Conservation (phyloP, 352 stramenopile species). For the Globisporangium iwayamae region DNA sequence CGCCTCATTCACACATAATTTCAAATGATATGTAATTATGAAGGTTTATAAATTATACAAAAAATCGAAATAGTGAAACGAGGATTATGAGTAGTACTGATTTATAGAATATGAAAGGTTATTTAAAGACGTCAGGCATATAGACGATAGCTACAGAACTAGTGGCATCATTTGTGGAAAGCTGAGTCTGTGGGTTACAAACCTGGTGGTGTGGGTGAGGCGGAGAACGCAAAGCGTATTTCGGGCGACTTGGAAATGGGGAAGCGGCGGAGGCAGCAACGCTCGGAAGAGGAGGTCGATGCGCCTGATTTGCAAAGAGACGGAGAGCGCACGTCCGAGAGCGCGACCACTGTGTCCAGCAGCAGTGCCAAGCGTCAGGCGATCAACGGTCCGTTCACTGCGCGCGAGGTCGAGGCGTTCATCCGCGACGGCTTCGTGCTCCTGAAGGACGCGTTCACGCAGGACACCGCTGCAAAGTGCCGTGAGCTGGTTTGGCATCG, state of each 20-base stretch:
- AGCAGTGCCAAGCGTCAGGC: conserved; percentile 5
- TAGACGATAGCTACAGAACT: background rate
- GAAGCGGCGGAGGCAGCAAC: conserved; percentile 6
- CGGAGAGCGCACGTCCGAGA: background rate
- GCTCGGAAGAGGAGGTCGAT: background rate
- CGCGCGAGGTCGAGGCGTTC: conserved; percentile 42
- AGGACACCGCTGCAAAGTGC: conserved; percentile 34
- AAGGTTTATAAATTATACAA: too few relatives aligned
- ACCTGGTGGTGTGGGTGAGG: background rate
- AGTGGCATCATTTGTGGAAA: conserved; percentile 2
- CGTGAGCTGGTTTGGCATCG: conserved; percentile 47
- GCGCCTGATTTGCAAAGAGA: background rate
- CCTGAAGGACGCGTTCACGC: conserved; percentile 47
- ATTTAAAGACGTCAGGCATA: too few relatives aligned
- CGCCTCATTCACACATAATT: too few relatives aligned
- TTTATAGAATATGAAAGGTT: too few relatives aligned
- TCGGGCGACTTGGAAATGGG: conserved; percentile 1
- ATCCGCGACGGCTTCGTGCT: conserved; percentile 70
- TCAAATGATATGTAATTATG: too few relatives aligned
- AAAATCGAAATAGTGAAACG: too few relatives aligned
- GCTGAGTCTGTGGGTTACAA: conserved; percentile 5
- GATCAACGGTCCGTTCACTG: conserved; percentile 21
- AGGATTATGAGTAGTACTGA: too few relatives aligned
- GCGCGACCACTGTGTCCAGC: too few relatives aligned
- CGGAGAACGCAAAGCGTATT: conserved; percentile 5